Base-by-base conservation (phyloP, 225 moss, liverwort and hornwort genomes). In the Rhytidiadelphus loreus region DNA sequence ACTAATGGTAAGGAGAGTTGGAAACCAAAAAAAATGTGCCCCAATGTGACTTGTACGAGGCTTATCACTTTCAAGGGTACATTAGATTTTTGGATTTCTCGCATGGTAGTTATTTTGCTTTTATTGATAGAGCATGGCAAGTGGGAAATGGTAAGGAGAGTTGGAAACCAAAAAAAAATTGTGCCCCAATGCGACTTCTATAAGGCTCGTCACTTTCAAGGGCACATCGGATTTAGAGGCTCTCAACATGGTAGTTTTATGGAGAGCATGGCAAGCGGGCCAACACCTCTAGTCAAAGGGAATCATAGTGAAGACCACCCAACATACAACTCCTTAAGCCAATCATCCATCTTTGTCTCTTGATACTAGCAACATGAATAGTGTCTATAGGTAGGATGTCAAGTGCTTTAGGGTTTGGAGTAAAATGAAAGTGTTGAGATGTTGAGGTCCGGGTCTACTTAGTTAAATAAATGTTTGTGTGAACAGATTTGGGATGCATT, bases 401-500 rank as follows among this genome's bases (percentile, higher is more conserved):
- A 24, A 0, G 8, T 69, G 10, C 24, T 39, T 39, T 24, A 39
- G 69, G 69, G 9, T 24, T 69, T 1, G 0, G 0, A 0, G 1
- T 13, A 24, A 39, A 0, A 1, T 24, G 0, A 24, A 39, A 23
- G 10, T 7, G 2, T 63, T 33, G 33, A 62, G 9, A 33, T 63
- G 63, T 5, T 1, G 1, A 1, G 1, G 10, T 2, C 0, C 0
- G 1, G 10, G 6, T 33, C 5, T 65, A 1, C 20, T 6, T 35
- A 0, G 0, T 65, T 35, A 37, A 37, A 11, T 13, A 24, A 39
- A 4, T 0, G 1, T 13, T 0, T 0, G 3, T 0, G 0, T 8
- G 2, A 69, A 14, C 1, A 39, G 24, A 23, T 4, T 0, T 24
- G 1, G 7, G 4, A 39, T 39, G 39, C 2, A 24, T 2, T 1